These are phyloP conservation scores for Candida sanyiensis DNA, from an alignment of 805 yeast species.

Conservation along the genomic window DNA sequence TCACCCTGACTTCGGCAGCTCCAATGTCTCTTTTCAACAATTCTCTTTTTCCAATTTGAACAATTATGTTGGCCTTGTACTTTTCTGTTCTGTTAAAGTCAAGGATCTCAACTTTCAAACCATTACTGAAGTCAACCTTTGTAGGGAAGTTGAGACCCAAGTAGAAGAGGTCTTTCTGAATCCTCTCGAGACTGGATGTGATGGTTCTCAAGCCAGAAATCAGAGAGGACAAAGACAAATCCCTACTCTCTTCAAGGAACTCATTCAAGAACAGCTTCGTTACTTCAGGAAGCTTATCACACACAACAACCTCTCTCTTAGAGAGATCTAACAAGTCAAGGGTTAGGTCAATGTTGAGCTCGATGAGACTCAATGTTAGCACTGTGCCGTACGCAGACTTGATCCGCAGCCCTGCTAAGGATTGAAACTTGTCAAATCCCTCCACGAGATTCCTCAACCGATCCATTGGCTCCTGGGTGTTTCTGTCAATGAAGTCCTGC, in stretches of 20 bases:
- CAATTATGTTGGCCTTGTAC: conserved; percentile 15
- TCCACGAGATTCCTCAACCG: conserved; percentile 12
- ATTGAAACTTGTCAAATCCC: conserved; percentile 13
- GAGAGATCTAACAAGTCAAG: conserved; percentile 10
- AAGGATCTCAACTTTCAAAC: conserved; percentile 11
- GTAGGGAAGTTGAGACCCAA: conserved; percentile 16
- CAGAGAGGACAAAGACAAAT: conserved; percentile 3
- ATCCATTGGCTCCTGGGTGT: conserved; percentile 19
- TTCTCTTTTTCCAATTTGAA: conserved; percentile 12
- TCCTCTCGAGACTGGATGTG: background rate
- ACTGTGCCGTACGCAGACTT: conserved; percentile 9
- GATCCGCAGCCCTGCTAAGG: conserved; percentile 14
- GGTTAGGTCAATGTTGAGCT: conserved; percentile 8
- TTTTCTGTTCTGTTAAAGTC: conserved; percentile 17
- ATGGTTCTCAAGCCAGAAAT: conserved; percentile 9
- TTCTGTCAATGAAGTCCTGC: conserved; percentile 13
- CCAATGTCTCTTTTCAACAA: conserved; percentile 9
- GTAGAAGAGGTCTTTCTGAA: conserved; percentile 17
- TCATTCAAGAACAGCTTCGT: conserved; percentile 10
- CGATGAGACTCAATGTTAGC: conserved; percentile 7
- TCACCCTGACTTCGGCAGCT: background rate
- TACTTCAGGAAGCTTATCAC: conserved; percentile 7
- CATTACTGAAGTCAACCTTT: conserved; percentile 6
- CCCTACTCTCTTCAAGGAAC: conserved; percentile 4
- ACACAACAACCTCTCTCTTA: conserved; percentile 6